Percentiles rank a stretch among this genome's conserved stretches.
Evolutionary conservation across 176 grass and related monocot species (phyloP).

Genomic region (Oropetium thomaeum): DNA sequence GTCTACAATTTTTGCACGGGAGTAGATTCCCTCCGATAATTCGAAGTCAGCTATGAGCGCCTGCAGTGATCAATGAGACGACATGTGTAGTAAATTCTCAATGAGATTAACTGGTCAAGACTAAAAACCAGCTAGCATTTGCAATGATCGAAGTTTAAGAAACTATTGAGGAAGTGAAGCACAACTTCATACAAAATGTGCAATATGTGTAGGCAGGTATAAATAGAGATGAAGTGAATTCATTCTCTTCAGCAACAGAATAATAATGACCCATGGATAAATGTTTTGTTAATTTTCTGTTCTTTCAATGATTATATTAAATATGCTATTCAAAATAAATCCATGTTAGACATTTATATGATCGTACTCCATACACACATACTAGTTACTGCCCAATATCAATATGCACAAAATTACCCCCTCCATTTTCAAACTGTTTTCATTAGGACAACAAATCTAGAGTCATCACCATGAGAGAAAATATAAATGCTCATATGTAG

Average conservation of each 20-base stretch:
- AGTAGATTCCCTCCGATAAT: constrained; percentile 95
- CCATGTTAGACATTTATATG: neutral
- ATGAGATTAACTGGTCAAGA: neutral
- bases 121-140: neutral
- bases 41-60: constrained; percentile 82
- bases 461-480: neutral
- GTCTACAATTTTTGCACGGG: constrained; percentile 73
- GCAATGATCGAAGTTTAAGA: neutral
- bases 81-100: constrained; percentile 1
- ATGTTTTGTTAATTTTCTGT: neutral
- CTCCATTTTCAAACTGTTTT: no score
- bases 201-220: neutral
- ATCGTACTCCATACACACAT: neutral
- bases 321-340: neutral
- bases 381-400: neutral
- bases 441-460: no score
- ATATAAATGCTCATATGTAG: neutral
- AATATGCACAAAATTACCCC: neutral
- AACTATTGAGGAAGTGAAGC: neutral
- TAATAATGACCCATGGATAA: neutral
- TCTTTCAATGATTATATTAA: neutral
- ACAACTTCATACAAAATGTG: neutral
- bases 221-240: constrained; percentile 5
- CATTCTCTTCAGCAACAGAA: neutral
- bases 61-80: constrained; percentile 44